Percentiles rank a stretch among this genome's conserved stretches.
Evolutionary conservation across 78 protist genomes (phyloP).

Genomic region (Dictyostelium capitatum): DNA sequence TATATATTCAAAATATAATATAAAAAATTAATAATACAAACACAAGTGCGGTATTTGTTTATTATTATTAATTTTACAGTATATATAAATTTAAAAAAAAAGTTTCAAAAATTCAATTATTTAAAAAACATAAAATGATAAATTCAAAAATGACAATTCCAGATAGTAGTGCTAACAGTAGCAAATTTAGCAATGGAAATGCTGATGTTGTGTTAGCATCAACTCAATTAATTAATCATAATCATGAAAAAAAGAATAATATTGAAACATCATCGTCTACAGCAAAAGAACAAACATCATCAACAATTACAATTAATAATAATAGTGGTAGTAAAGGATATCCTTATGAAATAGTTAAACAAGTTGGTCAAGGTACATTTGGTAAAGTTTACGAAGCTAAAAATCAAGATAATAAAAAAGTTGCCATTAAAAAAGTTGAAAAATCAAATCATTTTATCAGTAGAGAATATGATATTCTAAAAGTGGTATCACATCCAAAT

Average conservation of each 20-base stretch:
- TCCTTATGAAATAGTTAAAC: slow-evolving; percentile 59
- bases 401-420: slow-evolving; percentile 86
- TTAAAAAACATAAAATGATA: slow-evolving; percentile 12
- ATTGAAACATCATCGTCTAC: not conserved
- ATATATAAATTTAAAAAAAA: not conserved
- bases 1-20: not conserved
- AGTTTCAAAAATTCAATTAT: slow-evolving; percentile 17
- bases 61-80: not conserved
- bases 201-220: not conserved
- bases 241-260: not conserved
- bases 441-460: slow-evolving; percentile 71
- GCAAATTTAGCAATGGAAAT: not conserved
- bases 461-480: slow-evolving; percentile 78
- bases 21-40: not conserved
- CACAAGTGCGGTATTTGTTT: not conserved
- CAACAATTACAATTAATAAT: not conserved
- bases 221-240: not conserved
- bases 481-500: slow-evolving; percentile 57
- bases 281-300: not conserved
- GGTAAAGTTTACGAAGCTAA: slow-evolving; percentile 98
- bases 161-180: not conserved
- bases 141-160: slow-evolving; percentile 33
- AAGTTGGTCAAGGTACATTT: slow-evolving; percentile 99
- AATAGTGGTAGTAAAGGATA: not conserved
- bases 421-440: slow-evolving; percentile 98